A percentile compares a stretch with the other conserved stretches of the same genome.
phyloP scores from a whole-genome alignment of 768 basidiomycete species.

The Rhodotorula graminis region DNA sequence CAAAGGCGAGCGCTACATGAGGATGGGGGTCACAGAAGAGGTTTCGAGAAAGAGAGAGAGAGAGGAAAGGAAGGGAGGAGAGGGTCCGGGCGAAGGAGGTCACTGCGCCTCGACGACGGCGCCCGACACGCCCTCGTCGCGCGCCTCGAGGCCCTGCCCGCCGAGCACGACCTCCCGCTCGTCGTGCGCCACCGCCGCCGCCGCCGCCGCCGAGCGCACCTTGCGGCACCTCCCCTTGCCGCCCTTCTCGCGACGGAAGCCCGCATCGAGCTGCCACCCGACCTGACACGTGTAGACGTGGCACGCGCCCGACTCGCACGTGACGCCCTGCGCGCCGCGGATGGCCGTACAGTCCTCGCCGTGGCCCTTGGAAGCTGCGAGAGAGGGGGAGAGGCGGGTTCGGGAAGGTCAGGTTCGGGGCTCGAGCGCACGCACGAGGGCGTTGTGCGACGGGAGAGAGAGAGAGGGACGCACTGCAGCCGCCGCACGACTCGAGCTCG shows the following conservation, averaged over 20 bases:
- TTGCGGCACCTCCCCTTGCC: constrained; percentile 29
- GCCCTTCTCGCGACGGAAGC: constrained; percentile 1
- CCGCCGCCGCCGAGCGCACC: background rate
- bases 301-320: constrained; percentile 49
- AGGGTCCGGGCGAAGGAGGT: too few species aligned
- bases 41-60: background rate
- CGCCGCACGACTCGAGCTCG: constrained; percentile 36
- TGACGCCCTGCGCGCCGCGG: constrained; percentile 50
- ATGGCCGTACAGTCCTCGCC: constrained; percentile 54
- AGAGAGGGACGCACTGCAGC: constrained; percentile 20
- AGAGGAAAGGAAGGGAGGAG: background rate
- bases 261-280: constrained; percentile 25
- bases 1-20: background rate
- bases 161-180: background rate
- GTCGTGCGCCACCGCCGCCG: background rate
- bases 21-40: background rate
- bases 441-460: background rate
- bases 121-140: background rate
- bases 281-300: constrained; percentile 48
- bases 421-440: too few species aligned
- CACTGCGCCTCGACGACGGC: background rate
- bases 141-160: too few species aligned
- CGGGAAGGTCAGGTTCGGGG: background rate
- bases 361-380: constrained; percentile 39
- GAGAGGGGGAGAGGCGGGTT: background rate